Conservation (phyloP, 2,329 filamentous ascomycete species). For the Talaromyces verruculosus region DNA sequence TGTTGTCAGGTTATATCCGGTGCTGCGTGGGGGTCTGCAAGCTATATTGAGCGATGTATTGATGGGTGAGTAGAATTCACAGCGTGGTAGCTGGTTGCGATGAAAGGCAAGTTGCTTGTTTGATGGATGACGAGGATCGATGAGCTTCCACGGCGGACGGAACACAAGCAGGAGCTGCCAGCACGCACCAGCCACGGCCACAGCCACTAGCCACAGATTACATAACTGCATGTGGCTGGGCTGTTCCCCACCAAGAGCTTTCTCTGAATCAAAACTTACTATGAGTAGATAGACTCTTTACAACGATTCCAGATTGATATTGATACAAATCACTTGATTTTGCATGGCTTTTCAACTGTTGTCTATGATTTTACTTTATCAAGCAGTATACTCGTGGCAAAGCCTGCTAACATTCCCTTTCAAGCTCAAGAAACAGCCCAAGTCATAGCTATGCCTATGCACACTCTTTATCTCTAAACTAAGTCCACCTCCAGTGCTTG, state of each 20-base stretch:
- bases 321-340: not conserved
- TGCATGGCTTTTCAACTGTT: not conserved
- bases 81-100: not conserved
- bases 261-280: not conserved
- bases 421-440: not conserved
- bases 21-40: not conserved
- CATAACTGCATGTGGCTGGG: conserved; percentile 6
- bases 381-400: not conserved
- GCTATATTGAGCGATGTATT: not conserved
- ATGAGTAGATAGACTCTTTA: not conserved
- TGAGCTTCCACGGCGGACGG: conserved; percentile 19
- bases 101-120: not conserved
- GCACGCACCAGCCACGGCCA: conserved; percentile 16
- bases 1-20: not conserved
- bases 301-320: not conserved
- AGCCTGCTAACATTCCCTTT: no score
- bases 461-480: not conserved
- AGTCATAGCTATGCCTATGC: not conserved
- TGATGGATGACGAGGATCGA: conserved; percentile 14
- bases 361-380: no score
- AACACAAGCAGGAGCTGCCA: not conserved
- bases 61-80: not conserved
- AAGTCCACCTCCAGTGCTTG: not conserved
- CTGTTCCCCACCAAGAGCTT: conserved; percentile 3
- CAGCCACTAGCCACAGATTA: not conserved